These are phyloP conservation scores for Castanospermum australe DNA, from an alignment of 306 rosid species.

Conservation along the genomic window DNA sequence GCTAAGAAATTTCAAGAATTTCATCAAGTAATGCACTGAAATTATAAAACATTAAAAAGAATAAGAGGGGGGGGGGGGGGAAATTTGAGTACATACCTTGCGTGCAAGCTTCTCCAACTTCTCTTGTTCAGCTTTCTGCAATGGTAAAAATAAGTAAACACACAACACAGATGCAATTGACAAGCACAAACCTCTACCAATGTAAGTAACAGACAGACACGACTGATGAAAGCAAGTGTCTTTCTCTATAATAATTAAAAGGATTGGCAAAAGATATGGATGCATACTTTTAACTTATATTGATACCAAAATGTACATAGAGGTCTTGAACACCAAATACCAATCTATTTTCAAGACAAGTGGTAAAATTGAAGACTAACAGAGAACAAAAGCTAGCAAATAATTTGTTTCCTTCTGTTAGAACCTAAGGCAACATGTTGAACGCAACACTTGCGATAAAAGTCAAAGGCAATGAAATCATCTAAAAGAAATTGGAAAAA, in stretches of 20 bases:
- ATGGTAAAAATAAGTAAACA: conserved; percentile 22
- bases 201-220: background rate
- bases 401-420: background rate
- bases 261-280: background rate
- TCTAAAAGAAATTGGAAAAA: background rate
- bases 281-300: conserved; percentile 1
- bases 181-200: conserved; percentile 11
- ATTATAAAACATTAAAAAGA: background rate
- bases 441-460: background rate
- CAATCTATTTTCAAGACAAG: background rate
- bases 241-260: background rate
- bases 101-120: conserved; percentile 91
- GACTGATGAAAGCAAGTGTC: background rate
- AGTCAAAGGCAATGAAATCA: background rate
- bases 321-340: conserved; percentile 2
- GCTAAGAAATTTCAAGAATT: background rate
- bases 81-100: conserved; percentile 47
- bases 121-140: conserved; percentile 82
- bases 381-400: background rate
- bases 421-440: background rate
- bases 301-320: background rate
- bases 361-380: background rate
- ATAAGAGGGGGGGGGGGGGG: background rate
- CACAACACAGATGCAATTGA: background rate
- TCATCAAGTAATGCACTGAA: background rate